Conservation (phyloP, 768 basidiomycete species). For the Boletus pseudopeckii region DNA sequence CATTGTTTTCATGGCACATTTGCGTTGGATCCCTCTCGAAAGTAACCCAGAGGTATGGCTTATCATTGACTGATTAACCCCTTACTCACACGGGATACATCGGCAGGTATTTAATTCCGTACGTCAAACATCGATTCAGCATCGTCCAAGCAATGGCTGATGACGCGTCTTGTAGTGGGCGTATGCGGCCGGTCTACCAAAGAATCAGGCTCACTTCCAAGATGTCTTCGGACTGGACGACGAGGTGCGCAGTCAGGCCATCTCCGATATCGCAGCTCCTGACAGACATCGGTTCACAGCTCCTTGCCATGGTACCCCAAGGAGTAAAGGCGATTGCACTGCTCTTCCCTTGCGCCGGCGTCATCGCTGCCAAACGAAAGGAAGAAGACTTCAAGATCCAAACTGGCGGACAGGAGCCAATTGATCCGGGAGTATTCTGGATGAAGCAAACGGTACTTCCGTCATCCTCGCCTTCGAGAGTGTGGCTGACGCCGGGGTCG, state of each 20-base stretch:
- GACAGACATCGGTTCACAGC: conserved; percentile 35
- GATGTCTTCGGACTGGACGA: conserved; percentile 74
- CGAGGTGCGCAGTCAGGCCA: conserved; percentile 40
- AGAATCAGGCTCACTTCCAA: conserved; percentile 48
- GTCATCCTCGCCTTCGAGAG: not conserved
- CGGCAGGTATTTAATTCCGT: conserved; percentile 32
- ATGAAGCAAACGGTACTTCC: conserved; percentile 80
- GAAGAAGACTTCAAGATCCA: conserved; percentile 59
- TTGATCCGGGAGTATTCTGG: conserved; percentile 73
- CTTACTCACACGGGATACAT: conserved; percentile 1
- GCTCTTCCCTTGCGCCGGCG: conserved; percentile 70
- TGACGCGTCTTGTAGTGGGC: conserved; percentile 53
- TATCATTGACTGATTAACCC: not conserved
- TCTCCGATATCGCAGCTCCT: not conserved
- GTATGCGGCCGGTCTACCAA: conserved; percentile 58
- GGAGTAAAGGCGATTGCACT: conserved; percentile 84
- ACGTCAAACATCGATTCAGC: conserved; percentile 4
- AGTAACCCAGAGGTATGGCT: conserved; percentile 57
- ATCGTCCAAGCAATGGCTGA: not conserved
- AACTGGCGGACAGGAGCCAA: conserved; percentile 39
- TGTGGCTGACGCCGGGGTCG: not conserved
- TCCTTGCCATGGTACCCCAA: conserved; percentile 63
- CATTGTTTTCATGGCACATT: conserved; percentile 16
- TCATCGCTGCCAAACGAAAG: conserved; percentile 46
- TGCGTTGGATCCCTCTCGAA: conserved; percentile 77